phyloP scores from a whole-genome alignment of 805 yeast genomes.

The Yamadazyma takamatsuzukensis region DNA sequence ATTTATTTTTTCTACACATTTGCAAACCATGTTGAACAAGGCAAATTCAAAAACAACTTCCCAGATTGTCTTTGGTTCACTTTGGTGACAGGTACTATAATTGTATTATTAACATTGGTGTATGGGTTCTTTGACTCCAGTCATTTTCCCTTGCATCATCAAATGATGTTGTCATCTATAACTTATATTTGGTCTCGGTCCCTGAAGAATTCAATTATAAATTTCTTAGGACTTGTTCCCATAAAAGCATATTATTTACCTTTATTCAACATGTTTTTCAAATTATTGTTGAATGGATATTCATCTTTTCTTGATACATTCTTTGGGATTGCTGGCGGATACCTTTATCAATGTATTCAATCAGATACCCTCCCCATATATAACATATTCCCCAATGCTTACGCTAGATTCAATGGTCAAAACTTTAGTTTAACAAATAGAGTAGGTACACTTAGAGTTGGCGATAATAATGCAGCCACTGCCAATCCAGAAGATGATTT shows the following conservation, averaged over 20 bases:
- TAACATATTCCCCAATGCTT: constrained; percentile 33
- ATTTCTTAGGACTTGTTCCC: constrained; percentile 51
- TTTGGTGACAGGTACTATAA: constrained; percentile 45
- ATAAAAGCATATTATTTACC: constrained; percentile 56
- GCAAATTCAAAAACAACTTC: constrained; percentile 44
- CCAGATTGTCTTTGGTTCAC: constrained; percentile 59
- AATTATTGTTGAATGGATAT: constrained; percentile 41
- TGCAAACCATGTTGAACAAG: constrained; percentile 52
- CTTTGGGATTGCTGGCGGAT: constrained; percentile 54
- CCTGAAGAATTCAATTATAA: constrained; percentile 49
- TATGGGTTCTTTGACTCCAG: constrained; percentile 19
- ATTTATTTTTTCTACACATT: constrained; percentile 56
- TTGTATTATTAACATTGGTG: constrained; percentile 31
- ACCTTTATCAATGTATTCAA: constrained; percentile 59
- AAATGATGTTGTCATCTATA: constrained; percentile 49
- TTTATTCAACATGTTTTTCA: constrained; percentile 29
- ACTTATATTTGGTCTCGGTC: constrained; percentile 62
- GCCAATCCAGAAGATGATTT: constrained; percentile 9
- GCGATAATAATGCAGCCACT: constrained; percentile 4
- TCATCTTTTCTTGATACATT: constrained; percentile 37
- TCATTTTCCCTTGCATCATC: constrained; percentile 22
- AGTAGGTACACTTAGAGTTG: constrained; percentile 25
- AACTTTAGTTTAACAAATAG: constrained; percentile 17
- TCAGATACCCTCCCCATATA: constrained; percentile 47
- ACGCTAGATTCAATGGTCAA: constrained; percentile 10